These are phyloP conservation scores for Coniochaeta hoffmannii DNA, from an alignment of 2,329 filamentous ascomycete genomes.

Conservation along the genomic window DNA sequence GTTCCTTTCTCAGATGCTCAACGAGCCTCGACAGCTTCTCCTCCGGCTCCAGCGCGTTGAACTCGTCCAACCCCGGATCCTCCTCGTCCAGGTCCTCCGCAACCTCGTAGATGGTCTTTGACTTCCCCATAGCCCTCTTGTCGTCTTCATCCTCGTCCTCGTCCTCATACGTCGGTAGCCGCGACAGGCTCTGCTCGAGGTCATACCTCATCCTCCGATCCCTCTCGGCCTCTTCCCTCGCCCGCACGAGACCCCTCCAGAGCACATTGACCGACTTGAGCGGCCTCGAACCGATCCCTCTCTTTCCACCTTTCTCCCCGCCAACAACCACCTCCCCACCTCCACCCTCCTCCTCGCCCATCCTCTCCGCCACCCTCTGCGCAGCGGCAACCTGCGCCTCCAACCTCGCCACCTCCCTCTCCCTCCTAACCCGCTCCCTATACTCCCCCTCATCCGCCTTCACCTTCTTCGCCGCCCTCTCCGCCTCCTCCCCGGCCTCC, in stretches of 20 bases:
- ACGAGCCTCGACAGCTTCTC: conserved; percentile 64
- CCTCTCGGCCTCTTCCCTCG: conserved; percentile 62
- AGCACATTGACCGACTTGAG: conserved; percentile 67
- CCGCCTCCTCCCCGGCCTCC: conserved; percentile 48
- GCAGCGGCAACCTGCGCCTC: conserved; percentile 69
- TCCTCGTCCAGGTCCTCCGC: conserved; percentile 69
- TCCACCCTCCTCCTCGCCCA: conserved; percentile 34
- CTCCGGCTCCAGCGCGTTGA: conserved; percentile 58
- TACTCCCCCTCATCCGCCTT: conserved; percentile 61
- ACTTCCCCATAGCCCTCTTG: conserved; percentile 57
- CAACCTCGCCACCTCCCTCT: conserved; percentile 59
- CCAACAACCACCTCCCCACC: conserved; percentile 9
- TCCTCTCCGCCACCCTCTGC: conserved; percentile 73
- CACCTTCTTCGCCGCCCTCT: conserved; percentile 16
- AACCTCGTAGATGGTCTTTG: conserved; percentile 45
- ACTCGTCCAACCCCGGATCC: conserved; percentile 73
- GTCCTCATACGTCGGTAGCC: conserved; percentile 60
- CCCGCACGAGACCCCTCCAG: conserved; percentile 68
- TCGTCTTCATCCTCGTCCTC: conserved; percentile 67
- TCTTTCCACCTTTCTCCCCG: conserved; percentile 8
- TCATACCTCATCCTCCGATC: conserved; percentile 59
- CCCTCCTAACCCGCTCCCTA: conserved; percentile 60
- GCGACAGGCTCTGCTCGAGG: conserved; percentile 55
- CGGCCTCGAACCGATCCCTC: conserved; percentile 32
- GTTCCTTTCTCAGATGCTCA: conserved; percentile 59